Conservation (phyloP, 1,139 yeast genomes). For the Taphrina confusa region DNA sequence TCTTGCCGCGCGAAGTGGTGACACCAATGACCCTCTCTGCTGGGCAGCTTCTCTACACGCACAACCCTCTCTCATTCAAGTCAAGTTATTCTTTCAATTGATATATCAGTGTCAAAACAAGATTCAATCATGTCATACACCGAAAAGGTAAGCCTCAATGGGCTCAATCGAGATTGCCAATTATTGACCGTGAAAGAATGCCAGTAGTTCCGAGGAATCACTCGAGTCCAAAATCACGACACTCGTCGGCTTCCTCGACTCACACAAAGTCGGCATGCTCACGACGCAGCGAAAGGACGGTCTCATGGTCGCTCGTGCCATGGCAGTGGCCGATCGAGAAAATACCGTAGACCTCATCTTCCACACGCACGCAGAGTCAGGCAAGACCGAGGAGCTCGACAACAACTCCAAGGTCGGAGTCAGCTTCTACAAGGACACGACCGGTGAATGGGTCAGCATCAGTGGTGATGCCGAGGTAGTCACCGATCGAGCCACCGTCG, state of each 20-base stretch:
- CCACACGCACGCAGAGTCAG: constrained; percentile 39
- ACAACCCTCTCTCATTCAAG: too few relatives aligned
- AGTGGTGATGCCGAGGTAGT: constrained; percentile 61
- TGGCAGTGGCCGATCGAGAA: constrained; percentile 44
- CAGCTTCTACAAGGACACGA: constrained; percentile 75
- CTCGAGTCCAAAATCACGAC: constrained; percentile 17
- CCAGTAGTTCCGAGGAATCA: constrained; percentile 20
- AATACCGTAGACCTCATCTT: constrained; percentile 40
- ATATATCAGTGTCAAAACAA: too few relatives aligned
- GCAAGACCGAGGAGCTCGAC: constrained; percentile 40
- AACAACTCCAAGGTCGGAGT: constrained; percentile 83
- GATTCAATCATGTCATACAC: constrained; percentile 17
- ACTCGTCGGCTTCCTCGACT: constrained; percentile 21
- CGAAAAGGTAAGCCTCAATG: not conserved
- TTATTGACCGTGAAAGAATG: not conserved
- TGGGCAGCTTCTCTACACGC: too few relatives aligned
- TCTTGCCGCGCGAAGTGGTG: too few relatives aligned
- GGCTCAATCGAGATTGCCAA: not conserved
- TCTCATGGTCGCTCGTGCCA: constrained; percentile 43
- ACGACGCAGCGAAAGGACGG: constrained; percentile 35
- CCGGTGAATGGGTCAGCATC: constrained; percentile 81
- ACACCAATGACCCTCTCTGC: too few relatives aligned
- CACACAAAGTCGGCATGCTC: constrained; percentile 36
- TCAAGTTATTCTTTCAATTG: too few relatives aligned
- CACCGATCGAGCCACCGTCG: constrained; percentile 37